These are phyloP conservation scores for Cutaneotrichosporon cutaneum DNA, from an alignment of 1,284 basidiomycete genomes.

Conservation along the genomic window DNA sequence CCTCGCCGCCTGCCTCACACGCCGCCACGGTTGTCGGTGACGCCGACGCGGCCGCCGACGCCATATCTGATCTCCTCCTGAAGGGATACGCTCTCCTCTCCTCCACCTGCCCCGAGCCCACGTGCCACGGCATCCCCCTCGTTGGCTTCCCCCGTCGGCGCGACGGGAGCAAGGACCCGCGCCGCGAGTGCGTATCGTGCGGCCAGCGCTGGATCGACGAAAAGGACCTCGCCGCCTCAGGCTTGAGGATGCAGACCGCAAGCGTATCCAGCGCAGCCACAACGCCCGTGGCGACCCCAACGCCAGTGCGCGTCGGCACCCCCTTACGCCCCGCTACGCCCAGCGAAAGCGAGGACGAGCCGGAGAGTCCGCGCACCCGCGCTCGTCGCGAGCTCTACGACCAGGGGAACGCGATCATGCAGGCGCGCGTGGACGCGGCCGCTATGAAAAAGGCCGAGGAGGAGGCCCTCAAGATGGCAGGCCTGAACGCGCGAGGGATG, in stretches of 20 bases:
- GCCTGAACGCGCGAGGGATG: not conserved
- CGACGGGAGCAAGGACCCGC: conserved; percentile 36
- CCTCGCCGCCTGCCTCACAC: conserved; percentile 13
- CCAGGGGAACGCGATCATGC: conserved; percentile 22
- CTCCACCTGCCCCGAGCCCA: conserved; percentile 40
- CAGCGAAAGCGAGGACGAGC: conserved; percentile 2
- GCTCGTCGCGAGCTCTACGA: conserved; percentile 43
- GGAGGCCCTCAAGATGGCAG: not conserved
- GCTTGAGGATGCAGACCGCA: conserved; percentile 3
- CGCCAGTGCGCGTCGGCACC: not conserved
- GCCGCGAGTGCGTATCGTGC: conserved; percentile 44
- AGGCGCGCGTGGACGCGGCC: conserved; percentile 3
- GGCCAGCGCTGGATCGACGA: conserved; percentile 41
- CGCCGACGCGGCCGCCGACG: conserved; percentile 36
- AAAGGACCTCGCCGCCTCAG: conserved; percentile 19
- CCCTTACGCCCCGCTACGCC: not conserved
- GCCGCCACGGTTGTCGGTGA: conserved; percentile 15
- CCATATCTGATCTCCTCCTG: conserved; percentile 45
- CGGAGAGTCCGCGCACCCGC: conserved; percentile 39
- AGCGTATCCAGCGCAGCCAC: not conserved
- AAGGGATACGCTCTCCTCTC: conserved; percentile 49
- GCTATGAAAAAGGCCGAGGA: conserved; percentile 8
- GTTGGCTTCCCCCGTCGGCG: conserved; percentile 46
- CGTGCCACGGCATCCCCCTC: conserved; percentile 47
- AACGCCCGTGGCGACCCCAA: not conserved